Evolutionary conservation across 2,329 filamentous ascomycete species (phyloP).

Genomic region (Arachnomyces sp.): DNA sequence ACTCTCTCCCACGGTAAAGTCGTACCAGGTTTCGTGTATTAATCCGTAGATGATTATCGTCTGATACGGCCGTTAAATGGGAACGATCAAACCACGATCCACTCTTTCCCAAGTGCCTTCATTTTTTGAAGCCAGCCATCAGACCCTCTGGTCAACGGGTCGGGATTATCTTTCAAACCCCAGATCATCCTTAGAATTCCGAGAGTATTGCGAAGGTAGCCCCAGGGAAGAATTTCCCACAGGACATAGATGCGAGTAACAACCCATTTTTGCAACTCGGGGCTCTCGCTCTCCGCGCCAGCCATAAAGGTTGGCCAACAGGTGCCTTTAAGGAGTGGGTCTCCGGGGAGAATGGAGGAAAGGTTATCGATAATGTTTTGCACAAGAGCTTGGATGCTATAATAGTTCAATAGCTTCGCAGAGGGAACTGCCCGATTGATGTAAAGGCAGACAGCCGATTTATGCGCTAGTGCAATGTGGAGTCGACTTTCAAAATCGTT

Average conservation of each 20-base stretch:
- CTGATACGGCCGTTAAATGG: too few species aligned
- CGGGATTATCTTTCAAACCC: too few species aligned
- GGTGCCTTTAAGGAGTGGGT: conserved; percentile 36
- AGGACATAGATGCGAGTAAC: conserved; percentile 25
- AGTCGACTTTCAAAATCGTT: neutral
- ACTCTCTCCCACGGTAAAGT: too few species aligned
- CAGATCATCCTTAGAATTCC: too few species aligned
- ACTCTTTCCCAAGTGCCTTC: too few species aligned
- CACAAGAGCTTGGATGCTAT: neutral
- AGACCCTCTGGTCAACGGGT: too few species aligned
- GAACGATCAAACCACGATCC: too few species aligned
- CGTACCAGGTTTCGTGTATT: too few species aligned
- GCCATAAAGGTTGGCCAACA: conserved; percentile 39
- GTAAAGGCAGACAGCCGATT: conserved; percentile 5
- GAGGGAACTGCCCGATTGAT: conserved; percentile 3
- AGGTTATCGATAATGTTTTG: conserved; percentile 27
- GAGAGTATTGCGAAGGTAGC: too few species aligned
- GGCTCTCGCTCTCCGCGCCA: conserved; percentile 30
- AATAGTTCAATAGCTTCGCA: conserved; percentile 1
- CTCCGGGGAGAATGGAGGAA: conserved; percentile 25
- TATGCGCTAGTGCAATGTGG: conserved; percentile 6
- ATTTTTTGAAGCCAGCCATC: too few species aligned
- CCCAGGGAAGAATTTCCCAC: conserved; percentile 18
- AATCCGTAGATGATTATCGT: too few species aligned
- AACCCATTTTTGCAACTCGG: conserved; percentile 24